Evolutionary conservation across 2,329 filamentous ascomycete genomes (phyloP), one percentile per base, ranked within the genome.

Genomic region (Blumeria graminis): DNA sequence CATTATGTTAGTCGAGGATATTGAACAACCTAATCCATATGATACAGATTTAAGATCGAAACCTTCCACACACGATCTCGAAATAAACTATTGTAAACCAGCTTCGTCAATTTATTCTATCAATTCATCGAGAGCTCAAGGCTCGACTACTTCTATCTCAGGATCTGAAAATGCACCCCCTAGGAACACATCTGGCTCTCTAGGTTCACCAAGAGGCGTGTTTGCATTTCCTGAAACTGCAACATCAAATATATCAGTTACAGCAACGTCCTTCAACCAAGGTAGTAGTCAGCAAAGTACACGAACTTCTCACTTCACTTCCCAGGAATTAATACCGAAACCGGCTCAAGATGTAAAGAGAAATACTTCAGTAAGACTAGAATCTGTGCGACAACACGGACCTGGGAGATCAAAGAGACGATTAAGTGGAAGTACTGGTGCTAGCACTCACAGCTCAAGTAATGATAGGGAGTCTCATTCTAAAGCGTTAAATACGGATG

Each of bases 361-460:
- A 56, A 60, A 64, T 48, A 66, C 65, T 59, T 62, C 64, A 41
- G 60, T 57, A 22, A 58, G 62, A 41, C 60, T 64, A 61, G 65
- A n/a, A 39, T 28, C 58, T 11, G 59, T 62, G 33, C 63, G 65
- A 52, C 61, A 71, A 13, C 73, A 74, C 58, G 57, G 60, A 11
- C 73, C 73, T 9, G 73, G 74, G 56, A 71, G 76, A 60, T 84
- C 82, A 18, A 84, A 86, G 66, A 75, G 87, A 60, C 77, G 87
- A 58, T 81, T 92, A 62, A 93, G 87, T 64, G 82, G 80, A 28
- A 92, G 86, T 68, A 89, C 84, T 41, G 81, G 75, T n/a, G 78
- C 82, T 41, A 92, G 84, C 69, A 92, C 83, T 66, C 79, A 86
- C 59, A 92, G 85, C 64, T 82, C 83, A 6, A 84, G 82, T 61